Percentiles rank a stretch among this genome's conserved stretches.
Conservation (phyloP, 495 filamentous ascomycete genomes). For the Lophiotrema nucula region DNA sequence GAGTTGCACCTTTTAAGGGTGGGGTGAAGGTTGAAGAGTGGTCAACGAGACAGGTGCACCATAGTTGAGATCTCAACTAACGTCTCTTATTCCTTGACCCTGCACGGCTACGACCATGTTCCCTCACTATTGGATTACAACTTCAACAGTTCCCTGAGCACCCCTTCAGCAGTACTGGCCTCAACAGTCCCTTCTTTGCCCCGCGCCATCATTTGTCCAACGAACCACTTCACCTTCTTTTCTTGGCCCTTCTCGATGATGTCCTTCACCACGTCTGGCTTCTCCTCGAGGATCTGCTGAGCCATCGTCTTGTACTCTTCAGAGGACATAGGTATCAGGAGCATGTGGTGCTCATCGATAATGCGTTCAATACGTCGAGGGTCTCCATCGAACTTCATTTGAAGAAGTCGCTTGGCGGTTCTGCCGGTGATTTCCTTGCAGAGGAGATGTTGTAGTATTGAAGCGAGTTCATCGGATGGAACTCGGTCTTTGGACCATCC, state of each 20-base stretch:
- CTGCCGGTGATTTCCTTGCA: slow-evolving; percentile 64
- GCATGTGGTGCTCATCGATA: slow-evolving; percentile 65
- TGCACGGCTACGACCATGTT: too few relatives aligned
- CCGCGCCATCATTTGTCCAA: slow-evolving; percentile 84
- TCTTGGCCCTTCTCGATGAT: slow-evolving; percentile 63
- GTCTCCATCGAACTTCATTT: slow-evolving; percentile 53
- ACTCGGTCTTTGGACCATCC: slow-evolving; percentile 58
- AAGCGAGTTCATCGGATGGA: slow-evolving; percentile 58
- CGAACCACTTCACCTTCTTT: slow-evolving; percentile 81
- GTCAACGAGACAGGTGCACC: too few relatives aligned
- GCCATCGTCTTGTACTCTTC: slow-evolving; percentile 62
- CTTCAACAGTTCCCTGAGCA: slow-evolving; percentile 57
- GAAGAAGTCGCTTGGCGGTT: slow-evolving; percentile 69
- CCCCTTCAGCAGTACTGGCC: slow-evolving; percentile 65
- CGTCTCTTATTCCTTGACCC: too few relatives aligned
- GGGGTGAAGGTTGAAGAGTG: too few relatives aligned
- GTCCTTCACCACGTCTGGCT: slow-evolving; percentile 62
- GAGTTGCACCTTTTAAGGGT: too few relatives aligned
- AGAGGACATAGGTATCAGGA: slow-evolving; percentile 59
- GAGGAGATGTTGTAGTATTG: slow-evolving; percentile 64
- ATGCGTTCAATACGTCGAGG: slow-evolving; percentile 55
- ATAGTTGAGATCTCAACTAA: too few relatives aligned
- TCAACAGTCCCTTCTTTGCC: slow-evolving; percentile 76
- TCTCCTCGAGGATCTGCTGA: slow-evolving; percentile 51
- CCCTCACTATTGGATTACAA: too few relatives aligned